Evolutionary conservation across 108 stramenopile species (phyloP), one percentile per base, ranked within the genome.

Genomic region (Cyclotella baltica): DNA sequence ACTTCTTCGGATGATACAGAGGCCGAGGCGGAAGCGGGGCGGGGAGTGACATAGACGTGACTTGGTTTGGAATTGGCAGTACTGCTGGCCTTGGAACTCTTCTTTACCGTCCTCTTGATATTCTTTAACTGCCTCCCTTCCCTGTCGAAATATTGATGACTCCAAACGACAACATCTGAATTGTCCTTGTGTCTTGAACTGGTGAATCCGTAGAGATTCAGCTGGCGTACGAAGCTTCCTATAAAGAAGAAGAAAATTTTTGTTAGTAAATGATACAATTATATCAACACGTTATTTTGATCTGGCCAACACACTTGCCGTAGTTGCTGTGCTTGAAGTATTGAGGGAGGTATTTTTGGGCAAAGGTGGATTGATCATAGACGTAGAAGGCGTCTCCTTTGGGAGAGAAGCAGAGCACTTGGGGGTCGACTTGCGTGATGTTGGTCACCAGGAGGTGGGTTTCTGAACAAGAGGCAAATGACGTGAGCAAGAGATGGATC

Each of bases 281-380:
- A n/a, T n/a, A n/a, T n/a, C n/a, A n/a, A n/a, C n/a, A n/a, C n/a
- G n/a, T n/a, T n/a, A n/a, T n/a, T n/a, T n/a, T n/a, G n/a, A n/a
- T n/a, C n/a, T n/a, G n/a, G n/a, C n/a, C n/a, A n/a, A n/a, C n/a
- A n/a, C n/a, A n/a, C n/a, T n/a, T 75, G 28, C 74, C 58, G 53
- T 80, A 88, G 65, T 88, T 88, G 38, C 50, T 71, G 52, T 88
- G 87, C 33, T 86, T 85, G 80, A 88, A 88, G 43, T 83, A 87
- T 28, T 87, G 67, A 3, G 86, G 86, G 0, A 87, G 82, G 36
- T 71, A 71, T 18, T 59, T 37, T 27, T 71, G 70, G 1, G 67
- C 67, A 33, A 67, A 67, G 0, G 51, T 33, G 28, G 67, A 67
- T 52, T 67, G 67, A 22, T 67, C 67, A 22, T 51, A 67, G 50